phyloP scores from a whole-genome alignment of 2,329 filamentous ascomycete genomes.

The Cordyceps militaris region DNA sequence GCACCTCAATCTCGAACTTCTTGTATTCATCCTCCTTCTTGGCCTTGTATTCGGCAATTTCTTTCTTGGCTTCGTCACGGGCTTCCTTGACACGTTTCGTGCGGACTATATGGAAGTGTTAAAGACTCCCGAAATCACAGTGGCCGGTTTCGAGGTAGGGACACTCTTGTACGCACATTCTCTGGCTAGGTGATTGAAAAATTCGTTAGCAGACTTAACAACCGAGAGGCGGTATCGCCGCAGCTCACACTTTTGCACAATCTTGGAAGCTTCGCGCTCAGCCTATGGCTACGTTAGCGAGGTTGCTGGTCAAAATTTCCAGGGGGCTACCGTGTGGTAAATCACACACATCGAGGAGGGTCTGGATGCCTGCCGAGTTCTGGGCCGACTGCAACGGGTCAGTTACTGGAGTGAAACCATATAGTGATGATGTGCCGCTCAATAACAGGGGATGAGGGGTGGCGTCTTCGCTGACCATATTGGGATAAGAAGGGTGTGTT shows the following conservation, averaged over 20 bases:
- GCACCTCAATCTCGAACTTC: constrained; percentile 73
- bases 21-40: constrained; percentile 93
- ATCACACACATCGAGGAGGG: constrained; percentile 83
- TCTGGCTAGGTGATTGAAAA: constrained; percentile 52
- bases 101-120: constrained; percentile 41
- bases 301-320: neutral
- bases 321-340: neutral
- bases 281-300: constrained; percentile 51
- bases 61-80: constrained; percentile 91
- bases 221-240: neutral
- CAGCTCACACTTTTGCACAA: constrained; percentile 82
- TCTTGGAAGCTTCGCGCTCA: constrained; percentile 97
- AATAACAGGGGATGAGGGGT: neutral
- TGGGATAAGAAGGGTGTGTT: neutral
- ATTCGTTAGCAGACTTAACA: constrained; percentile 3
- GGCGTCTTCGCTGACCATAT: constrained; percentile 2
- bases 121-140: neutral
- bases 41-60: constrained; percentile 87
- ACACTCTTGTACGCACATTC: constrained; percentile 59
- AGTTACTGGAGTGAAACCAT: constrained; percentile 18
- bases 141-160: neutral
- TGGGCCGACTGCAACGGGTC: constrained; percentile 70
- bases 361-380: constrained; percentile 97
- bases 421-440: neutral
- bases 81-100: constrained; percentile 97